A percentile compares a stretch with the other conserved stretches of the same genome.
Conservation (phyloP, 2,329 filamentous ascomycete genomes). For the Trichoderma endophyticum region DNA sequence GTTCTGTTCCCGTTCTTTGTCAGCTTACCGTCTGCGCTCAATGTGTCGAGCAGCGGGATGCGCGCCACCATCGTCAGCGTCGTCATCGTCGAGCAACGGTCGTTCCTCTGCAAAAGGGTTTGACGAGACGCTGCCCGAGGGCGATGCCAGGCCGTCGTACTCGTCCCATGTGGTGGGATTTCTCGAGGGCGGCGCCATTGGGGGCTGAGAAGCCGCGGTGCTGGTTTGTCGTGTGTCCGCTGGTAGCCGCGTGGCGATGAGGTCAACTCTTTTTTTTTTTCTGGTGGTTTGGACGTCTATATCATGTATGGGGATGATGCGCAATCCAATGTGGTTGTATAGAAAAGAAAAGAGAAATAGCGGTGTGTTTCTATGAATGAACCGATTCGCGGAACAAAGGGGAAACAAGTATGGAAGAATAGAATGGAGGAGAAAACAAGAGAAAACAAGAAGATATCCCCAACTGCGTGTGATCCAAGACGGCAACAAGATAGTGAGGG, state of each 20-base stretch:
- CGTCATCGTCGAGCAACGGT: slow-evolving; percentile 39
- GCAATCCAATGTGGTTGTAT: not conserved
- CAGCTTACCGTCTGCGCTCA: slow-evolving; percentile 32
- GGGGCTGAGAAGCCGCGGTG: not conserved
- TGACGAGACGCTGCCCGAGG: slow-evolving; percentile 42
- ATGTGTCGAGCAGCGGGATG: slow-evolving; percentile 18
- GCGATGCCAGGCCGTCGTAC: slow-evolving; percentile 43
- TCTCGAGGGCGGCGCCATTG: slow-evolving; percentile 30
- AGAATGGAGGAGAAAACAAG: not conserved
- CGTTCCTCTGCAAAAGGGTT: slow-evolving; percentile 44
- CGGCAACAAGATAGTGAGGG: slow-evolving; percentile 12
- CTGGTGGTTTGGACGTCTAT: not conserved
- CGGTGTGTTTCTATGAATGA: not conserved
- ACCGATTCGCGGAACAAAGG: not conserved
- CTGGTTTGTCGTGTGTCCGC: not conserved
- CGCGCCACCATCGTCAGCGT: slow-evolving; percentile 17
- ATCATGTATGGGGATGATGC: not conserved
- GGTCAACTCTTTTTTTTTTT: not conserved
- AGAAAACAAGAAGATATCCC: not conserved
- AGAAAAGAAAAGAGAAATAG: not conserved
- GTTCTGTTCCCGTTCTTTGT: not conserved
- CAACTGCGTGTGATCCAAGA: not conserved
- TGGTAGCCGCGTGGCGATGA: not conserved
- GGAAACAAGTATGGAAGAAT: not conserved
- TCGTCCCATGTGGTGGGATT: slow-evolving; percentile 47